phyloP scores from a whole-genome alignment of 1,284 basidiomycete species.

The Hypsizygus ulmarius region DNA sequence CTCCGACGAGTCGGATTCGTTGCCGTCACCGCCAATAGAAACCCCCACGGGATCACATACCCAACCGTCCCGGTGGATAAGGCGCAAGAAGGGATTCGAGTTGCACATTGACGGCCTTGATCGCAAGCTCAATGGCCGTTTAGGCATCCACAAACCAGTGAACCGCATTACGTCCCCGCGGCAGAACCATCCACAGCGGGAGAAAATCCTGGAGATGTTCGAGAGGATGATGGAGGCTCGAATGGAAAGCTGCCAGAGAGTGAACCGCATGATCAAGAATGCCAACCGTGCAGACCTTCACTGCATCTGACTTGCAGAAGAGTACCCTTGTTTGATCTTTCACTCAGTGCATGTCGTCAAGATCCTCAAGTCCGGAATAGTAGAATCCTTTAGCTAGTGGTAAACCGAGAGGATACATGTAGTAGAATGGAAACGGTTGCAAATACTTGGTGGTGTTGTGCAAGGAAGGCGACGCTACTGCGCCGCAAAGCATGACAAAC shows the following conservation, averaged over 20 bases:
- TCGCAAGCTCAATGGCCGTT: neutral
- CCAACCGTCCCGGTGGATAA: conserved; percentile 39
- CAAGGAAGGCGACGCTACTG: neutral
- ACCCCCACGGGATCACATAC: conserved; percentile 19
- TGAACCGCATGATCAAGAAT: conserved; percentile 57
- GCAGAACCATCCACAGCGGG: conserved; percentile 23
- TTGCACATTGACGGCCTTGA: conserved; percentile 29
- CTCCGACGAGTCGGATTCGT: conserved; percentile 5
- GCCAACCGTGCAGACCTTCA: conserved; percentile 38
- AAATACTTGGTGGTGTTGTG: too few species aligned
- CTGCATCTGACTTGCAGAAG: conserved; percentile 21
- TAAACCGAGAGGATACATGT: too few species aligned
- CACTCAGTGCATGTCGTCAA: too few species aligned
- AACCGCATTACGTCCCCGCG: conserved; percentile 8
- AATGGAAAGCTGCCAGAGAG: conserved; percentile 69
- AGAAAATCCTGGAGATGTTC: conserved; percentile 64
- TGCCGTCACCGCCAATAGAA: conserved; percentile 15
- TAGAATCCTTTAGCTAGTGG: too few species aligned
- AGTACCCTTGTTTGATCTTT: too few species aligned
- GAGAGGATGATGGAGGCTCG: conserved; percentile 68
- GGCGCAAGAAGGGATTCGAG: conserved; percentile 39
- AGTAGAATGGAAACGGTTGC: too few species aligned
- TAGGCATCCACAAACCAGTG: conserved; percentile 1
- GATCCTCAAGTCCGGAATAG: too few species aligned
- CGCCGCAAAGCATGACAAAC: conserved; percentile 8